Conservation (phyloP, 2,329 filamentous ascomycete genomes). For the Ophidiomyces ophidiicola region DNA sequence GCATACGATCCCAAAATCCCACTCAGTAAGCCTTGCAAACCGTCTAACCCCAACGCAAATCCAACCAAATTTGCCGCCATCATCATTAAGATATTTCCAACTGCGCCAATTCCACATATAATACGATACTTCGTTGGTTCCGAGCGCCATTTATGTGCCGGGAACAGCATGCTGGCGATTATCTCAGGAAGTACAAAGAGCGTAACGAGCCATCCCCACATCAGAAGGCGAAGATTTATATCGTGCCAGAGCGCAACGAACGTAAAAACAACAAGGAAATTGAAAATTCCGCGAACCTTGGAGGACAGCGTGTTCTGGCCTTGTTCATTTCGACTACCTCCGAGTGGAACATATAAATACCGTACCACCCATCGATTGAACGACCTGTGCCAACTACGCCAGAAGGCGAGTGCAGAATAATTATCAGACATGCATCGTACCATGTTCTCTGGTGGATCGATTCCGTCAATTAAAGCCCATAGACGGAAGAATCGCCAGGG, state of each 20-base stretch:
- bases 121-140: constrained; percentile 63
- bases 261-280: constrained; percentile 78
- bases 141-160: constrained; percentile 56
- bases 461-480: constrained; percentile 81
- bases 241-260: constrained; percentile 98
- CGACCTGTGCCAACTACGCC: constrained; percentile 89
- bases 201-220: constrained; percentile 96
- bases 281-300: constrained; percentile 52
- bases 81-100: constrained; percentile 84
- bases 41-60: constrained; percentile 85
- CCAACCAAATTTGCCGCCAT: constrained; percentile 90
- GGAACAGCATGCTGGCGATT: constrained; percentile 59
- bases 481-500: constrained; percentile 98
- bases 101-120: constrained; percentile 66
- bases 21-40: constrained; percentile 60
- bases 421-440: constrained; percentile 92
- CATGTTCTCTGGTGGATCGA: constrained; percentile 98
- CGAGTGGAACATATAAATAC: constrained; percentile 87
- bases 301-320: constrained; percentile 30
- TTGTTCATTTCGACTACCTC: constrained; percentile 43
- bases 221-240: constrained; percentile 74
- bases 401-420: constrained; percentile 81
- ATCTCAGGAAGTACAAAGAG: constrained; percentile 89
- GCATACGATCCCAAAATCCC: constrained; percentile 66
- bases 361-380: constrained; percentile 92